A percentile compares a stretch with the other conserved stretches of the same genome.
Evolutionary conservation across 306 rosid species (phyloP).

Genomic region (Rosa rugosa): DNA sequence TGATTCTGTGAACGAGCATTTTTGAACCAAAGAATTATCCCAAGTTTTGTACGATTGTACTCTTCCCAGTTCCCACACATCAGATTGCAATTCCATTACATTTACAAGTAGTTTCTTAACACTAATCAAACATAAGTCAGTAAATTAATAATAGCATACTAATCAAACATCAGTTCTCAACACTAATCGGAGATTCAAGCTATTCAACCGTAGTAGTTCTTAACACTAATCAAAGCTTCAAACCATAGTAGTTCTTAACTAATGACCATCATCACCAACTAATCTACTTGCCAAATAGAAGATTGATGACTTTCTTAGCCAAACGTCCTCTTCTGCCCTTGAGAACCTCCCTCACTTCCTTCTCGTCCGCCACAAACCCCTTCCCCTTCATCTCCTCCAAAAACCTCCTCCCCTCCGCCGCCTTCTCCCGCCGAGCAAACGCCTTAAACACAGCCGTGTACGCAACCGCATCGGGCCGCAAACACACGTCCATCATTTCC

Average conservation of each 20-base stretch:
- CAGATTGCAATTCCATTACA: not conserved
- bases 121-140: not conserved
- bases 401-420: slow-evolving; percentile 52
- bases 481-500: slow-evolving; percentile 69
- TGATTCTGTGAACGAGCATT: too few species aligned
- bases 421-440: slow-evolving; percentile 39
- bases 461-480: slow-evolving; percentile 57
- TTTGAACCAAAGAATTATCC: too few species aligned
- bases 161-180: not conserved
- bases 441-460: slow-evolving; percentile 63
- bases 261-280: not conserved
- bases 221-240: not conserved
- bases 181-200: too few species aligned
- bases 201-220: too few species aligned
- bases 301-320: slow-evolving; percentile 40
- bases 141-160: not conserved
- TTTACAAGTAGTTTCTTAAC: not conserved
- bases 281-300: slow-evolving; percentile 56
- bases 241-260: not conserved
- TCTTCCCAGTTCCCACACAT: too few species aligned
- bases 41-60: too few species aligned
- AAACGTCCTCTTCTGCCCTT: slow-evolving; percentile 42
- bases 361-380: slow-evolving; percentile 65
- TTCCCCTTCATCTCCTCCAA: slow-evolving; percentile 45
- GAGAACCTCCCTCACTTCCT: slow-evolving; percentile 51